Evolutionary conservation across 768 basidiomycete genomes (phyloP), one percentile per base, ranked within the genome.

Genomic region (Phaeotremella skinneri): DNA sequence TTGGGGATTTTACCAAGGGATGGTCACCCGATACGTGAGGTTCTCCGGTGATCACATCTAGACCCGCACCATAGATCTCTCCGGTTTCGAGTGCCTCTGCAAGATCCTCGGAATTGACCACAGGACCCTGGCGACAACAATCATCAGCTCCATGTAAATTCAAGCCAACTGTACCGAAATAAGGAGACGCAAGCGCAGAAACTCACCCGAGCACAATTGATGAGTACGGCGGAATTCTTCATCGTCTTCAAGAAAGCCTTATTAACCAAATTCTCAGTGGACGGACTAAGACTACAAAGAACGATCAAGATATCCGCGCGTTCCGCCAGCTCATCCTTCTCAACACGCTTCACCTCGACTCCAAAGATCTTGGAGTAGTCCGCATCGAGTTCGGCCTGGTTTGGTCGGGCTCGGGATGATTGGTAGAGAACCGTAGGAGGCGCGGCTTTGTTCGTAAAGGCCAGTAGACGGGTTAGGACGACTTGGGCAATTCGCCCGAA

Each of bases 31-130:
- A 67, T 26, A 99, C 81, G 45, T 86, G 76, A 0, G 93, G 93
- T 74, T 98, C 93, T 20, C 91, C 91, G 64, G 91, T 90, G 5
- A 97, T 85, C 32, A 98, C 94, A 75, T 99, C 94, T 11, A 99
- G 68, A 0, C 91, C 94, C 0, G 96, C 96, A 23, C 85, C 92
- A 82, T 87, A 93, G 23, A 99, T 88, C 84, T 87, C 86, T 2
- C 82, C 83, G 60, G 87, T 84, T 47, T 80, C 74, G 42, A 98
- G 78, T 1, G 93, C 94, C 60, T 81, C 84, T 1, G 87, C 88
- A 7, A 99, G 81, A 13, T 93, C 94, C 49, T 88, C 85, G 0
- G 89, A 90, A 74, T 99, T 91, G 5, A 99, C 89, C 14, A 97
- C 78, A 0, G 89, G 85, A 3, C 77, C 76, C 30, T 94, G 53